Base-by-base conservation (phyloP, 2,329 filamentous ascomycete species). In the Xylaria sp. region DNA sequence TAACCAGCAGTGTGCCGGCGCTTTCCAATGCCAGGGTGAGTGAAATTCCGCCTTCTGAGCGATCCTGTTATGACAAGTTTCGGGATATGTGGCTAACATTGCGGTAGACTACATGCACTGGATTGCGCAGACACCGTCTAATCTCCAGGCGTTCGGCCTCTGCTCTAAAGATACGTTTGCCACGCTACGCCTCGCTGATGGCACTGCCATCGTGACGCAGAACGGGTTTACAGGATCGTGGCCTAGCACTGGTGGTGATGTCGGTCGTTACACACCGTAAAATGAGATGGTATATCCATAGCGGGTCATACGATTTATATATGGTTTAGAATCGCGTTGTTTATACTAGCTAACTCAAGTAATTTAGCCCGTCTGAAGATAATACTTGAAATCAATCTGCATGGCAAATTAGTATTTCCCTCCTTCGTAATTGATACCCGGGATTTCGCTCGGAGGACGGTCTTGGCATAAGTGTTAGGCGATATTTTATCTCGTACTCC, bases 141-240 rank as follows among this genome's bases (percentile, higher is more conserved):
- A 82, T 64, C 71, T 83, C 47, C 78, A 83, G 67, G 78, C 78
- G 0, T 83, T 82, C 68, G 81, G 82, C 4, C 62, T 83, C 53
- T 83, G 81, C 71, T 80, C 80, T 36, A 82, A 82, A 74, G 80
- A 81, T 57, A 77, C 80, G 0, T 73, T 71, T 34, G 75, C 77
- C 1, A 76, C 76, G 1, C 70, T 83, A 47, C 78, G 74, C 9
- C 72, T 82, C n/a, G 80, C 75, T 5, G 75, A 82, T 39, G 80
- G 79, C 32, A 78, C 77, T 0, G 71, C 72, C 3, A 76, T 82
- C 39, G 63, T 69, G 11, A 74, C 79, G 2, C 71, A 77, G 19
- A 69, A 73, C 9, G 77, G 76, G 5, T 82, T 81, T 61, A 77
- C 72, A 1, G 80, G 81, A 8, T 79, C 78, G 8, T 82, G 80